Base-by-base conservation (phyloP, 371 early-diverging fungal genomes). In the Catenaria anguillulae region DNA sequence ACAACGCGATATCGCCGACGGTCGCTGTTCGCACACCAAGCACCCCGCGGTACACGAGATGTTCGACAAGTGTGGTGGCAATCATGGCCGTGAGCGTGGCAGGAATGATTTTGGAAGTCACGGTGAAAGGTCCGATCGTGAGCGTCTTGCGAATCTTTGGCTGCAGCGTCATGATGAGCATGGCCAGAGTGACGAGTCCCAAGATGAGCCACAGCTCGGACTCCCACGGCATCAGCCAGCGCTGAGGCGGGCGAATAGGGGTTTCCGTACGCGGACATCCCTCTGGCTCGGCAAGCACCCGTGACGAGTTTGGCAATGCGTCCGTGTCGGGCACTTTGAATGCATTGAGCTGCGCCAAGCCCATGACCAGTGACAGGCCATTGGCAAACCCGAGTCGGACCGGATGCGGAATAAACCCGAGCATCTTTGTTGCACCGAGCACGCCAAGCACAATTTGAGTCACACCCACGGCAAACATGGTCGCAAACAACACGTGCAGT, bases 151-250 rank as follows among this genome's bases (percentile, higher is more conserved):
- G 37, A 33, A 63, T 63, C 26, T 33, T 23, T 8, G 63, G 62
- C 61, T 63, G 63, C 12, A 63, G 19, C 19, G 34, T 15, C 64
- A 56, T 65, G 40, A 66, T 66, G 21, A 50, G 15, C 63, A 65
- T 63, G 24, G 63, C 48, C 26, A 60, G 36, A 1, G 46, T 10
- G 33, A 65, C 65, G 31, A 56, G 24, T 24, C 65, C 24, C 17
- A 65, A 1, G 33, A 60, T 52, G 24, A 65, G 58, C 54, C 58
- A 65, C 36, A 52, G 29, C 54, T 65, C 31, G 34, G 56, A 24
- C n/a, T 50, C 52, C n/a, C 33, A 35, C 6, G 54, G 29, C 17
- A n/a, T 35, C 33, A 65, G 36, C 34, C 36, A 64, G 13, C 60
- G 31, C 36, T 36, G 36, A 4, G 62, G 33, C 8, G 21, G 31